Evolutionary conservation across 306 rosid genomes (phyloP).

Genomic region (Sechiopsis laciniata): DNA sequence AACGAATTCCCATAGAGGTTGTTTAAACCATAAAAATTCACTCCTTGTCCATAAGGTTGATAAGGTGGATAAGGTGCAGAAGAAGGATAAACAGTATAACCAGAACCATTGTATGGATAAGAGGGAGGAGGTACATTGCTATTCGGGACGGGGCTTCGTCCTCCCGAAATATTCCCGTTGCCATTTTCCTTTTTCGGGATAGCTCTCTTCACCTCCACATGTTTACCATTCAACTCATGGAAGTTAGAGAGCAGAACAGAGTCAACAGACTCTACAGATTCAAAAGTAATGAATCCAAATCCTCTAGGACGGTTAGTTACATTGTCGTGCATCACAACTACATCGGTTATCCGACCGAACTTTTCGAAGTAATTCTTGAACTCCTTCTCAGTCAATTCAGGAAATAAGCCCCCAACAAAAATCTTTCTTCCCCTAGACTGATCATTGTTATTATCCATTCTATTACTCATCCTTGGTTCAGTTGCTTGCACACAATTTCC

Average conservation of each 20-base stretch:
- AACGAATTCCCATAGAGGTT: slow-evolving; percentile 37
- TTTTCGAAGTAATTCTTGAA: slow-evolving; percentile 64
- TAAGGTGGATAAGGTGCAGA: slow-evolving; percentile 32
- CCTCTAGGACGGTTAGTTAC: slow-evolving; percentile 72
- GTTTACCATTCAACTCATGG: slow-evolving; percentile 66
- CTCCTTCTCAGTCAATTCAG: slow-evolving; percentile 53
- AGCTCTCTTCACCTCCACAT: slow-evolving; percentile 88
- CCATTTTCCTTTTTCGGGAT: slow-evolving; percentile 55
- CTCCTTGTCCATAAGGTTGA: slow-evolving; percentile 38
- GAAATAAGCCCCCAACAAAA: slow-evolving; percentile 76
- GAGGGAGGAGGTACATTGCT: neutral
- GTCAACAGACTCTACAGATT: slow-evolving; percentile 58
- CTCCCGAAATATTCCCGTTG: slow-evolving; percentile 30
- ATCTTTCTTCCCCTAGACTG: slow-evolving; percentile 58
- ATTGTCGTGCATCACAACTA: slow-evolving; percentile 80
- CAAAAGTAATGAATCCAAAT: slow-evolving; percentile 79
- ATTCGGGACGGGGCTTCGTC: slow-evolving; percentile 29
- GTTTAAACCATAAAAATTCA: slow-evolving; percentile 33
- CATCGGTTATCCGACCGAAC: slow-evolving; percentile 68
- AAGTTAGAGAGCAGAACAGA: slow-evolving; percentile 50
- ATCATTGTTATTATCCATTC: slow-evolving; percentile 32
- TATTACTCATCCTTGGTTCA: slow-evolving; percentile 33
- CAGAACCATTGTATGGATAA: slow-evolving; percentile 31
- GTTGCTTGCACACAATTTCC: slow-evolving; percentile 45
- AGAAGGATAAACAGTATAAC: slow-evolving; percentile 30